These are phyloP conservation scores for Gentiana dahurica DNA, from an alignment of 257 asterid species.

Conservation along the genomic window DNA sequence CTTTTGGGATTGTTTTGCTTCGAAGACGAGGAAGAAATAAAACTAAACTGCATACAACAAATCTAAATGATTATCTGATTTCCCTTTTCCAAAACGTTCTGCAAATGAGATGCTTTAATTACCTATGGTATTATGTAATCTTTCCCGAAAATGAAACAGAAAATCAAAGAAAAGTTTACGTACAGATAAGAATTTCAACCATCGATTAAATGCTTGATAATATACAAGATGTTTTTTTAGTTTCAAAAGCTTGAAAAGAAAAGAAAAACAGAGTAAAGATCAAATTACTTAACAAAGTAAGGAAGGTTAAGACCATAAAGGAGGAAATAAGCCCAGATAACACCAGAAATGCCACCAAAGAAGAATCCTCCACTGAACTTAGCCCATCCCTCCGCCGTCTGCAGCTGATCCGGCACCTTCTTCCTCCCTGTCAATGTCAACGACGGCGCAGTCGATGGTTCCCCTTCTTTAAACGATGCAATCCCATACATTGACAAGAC, in stretches of 20 bases:
- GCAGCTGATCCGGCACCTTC: conserved; percentile 76
- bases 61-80: too few relatives aligned
- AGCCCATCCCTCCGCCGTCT: conserved; percentile 88
- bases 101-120: too few relatives aligned
- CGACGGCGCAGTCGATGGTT: conserved; percentile 61
- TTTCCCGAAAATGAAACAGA: too few relatives aligned
- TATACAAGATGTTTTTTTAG: conserved; percentile 18
- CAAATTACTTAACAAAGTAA: conserved; percentile 53
- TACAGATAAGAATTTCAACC: too few relatives aligned
- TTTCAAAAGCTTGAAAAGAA: conserved; percentile 4
- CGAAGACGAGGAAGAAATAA: too few relatives aligned
- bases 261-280: background rate
- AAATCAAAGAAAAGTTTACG: too few relatives aligned
- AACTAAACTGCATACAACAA: too few relatives aligned
- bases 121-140: too few relatives aligned
- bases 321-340: conserved; percentile 78
- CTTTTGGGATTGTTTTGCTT: too few relatives aligned
- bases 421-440: conserved; percentile 76
- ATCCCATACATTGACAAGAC: conserved; percentile 68
- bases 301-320: conserved; percentile 87
- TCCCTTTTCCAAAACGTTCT: too few relatives aligned
- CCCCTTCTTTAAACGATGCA: conserved; percentile 76
- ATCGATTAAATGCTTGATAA: background rate
- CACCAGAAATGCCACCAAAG: conserved; percentile 96
- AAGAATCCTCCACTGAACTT: conserved; percentile 92